Conservation (phyloP, 345 rosid genomes). For the Triadica sebifera region DNA sequence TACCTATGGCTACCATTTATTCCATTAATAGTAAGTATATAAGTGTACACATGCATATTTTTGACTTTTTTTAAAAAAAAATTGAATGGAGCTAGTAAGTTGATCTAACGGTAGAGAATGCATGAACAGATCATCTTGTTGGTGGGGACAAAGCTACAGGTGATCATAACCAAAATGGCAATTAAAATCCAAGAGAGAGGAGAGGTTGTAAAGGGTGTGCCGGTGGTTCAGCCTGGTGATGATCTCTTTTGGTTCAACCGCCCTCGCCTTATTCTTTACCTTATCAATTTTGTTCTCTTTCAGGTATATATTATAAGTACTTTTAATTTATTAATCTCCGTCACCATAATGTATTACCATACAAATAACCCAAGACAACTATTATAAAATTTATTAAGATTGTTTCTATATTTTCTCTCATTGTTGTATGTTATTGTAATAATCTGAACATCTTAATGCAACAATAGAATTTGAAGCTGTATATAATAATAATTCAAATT, state of each 20-base stretch:
- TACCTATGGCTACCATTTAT: constrained; percentile 41
- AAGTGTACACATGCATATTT: too few relatives aligned
- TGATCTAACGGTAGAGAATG: not conserved
- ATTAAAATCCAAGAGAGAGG: constrained; percentile 23
- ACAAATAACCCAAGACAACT: too few relatives aligned
- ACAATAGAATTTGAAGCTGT: too few relatives aligned
- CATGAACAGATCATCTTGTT: constrained; percentile 22
- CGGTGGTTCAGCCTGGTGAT: constrained; percentile 27
- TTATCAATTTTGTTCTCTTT: constrained; percentile 30
- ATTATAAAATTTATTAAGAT: too few relatives aligned
- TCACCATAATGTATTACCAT: too few relatives aligned
- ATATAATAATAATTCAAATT: too few relatives aligned
- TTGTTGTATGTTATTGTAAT: too few relatives aligned
- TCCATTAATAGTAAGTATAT: constrained; percentile 34
- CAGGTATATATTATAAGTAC: constrained; percentile 18
- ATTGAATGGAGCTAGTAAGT: too few relatives aligned
- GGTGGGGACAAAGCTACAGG: constrained; percentile 32
- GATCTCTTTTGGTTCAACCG: constrained; percentile 31
- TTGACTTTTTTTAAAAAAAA: too few relatives aligned
- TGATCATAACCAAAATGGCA: constrained; percentile 32
- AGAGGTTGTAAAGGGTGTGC: constrained; percentile 25
- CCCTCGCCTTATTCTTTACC: constrained; percentile 27
- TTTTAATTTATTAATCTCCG: too few relatives aligned
- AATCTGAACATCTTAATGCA: too few relatives aligned
- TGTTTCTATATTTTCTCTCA: too few relatives aligned